Evolutionary conservation across 805 yeast genomes (phyloP), one percentile per base, ranked within the genome.

Genomic region (Lachancea sp.): DNA sequence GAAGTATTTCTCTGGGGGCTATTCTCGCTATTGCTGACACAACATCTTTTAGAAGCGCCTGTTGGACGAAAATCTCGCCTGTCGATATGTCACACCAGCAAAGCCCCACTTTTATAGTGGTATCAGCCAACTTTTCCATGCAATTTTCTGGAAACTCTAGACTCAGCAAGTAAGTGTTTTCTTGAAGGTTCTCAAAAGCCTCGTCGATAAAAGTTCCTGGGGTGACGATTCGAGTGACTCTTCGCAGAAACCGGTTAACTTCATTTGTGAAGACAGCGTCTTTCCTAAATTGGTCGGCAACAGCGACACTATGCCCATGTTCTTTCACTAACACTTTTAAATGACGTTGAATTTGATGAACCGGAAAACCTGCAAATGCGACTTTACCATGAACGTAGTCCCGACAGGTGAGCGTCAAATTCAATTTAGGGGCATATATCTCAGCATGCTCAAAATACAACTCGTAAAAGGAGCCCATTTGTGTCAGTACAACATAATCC

Each of bases 171-270:
- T 70, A 87, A 53, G 88, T 86, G 50, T 83, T 83, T 35, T 75
- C 72, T 44, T 75, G 76, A 42, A 76, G 77, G 56, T 87, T 83
- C 53, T 90, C 65, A 46, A 90, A 80, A 0, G 83, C 78, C 51
- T 90, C 97, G 53, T 86, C 96, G 8, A 90, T 74, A 24, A 90
- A 71, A 0, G 97, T 90, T 0, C 98, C 98, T 0, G 97, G 96
- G 0, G 97, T 82, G 2, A 92, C 77, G 6, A 90, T 76, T 30
- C 97, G 67, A 5, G 86, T 72, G 0, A 92, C 77, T 24, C 84
- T 80, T 34, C 98, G 68, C 30, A 73, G 75, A 16, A 82, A 72
- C 28, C 56, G 59, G 22, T 64, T 65, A 4, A 50, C 52, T 32
- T 66, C 70, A 39, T 59, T 56, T 7, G 60, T 65, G 1, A 57